phyloP scores from a whole-genome alignment of 352 stramenopile genomes.

The Globisporangium emineosum region DNA sequence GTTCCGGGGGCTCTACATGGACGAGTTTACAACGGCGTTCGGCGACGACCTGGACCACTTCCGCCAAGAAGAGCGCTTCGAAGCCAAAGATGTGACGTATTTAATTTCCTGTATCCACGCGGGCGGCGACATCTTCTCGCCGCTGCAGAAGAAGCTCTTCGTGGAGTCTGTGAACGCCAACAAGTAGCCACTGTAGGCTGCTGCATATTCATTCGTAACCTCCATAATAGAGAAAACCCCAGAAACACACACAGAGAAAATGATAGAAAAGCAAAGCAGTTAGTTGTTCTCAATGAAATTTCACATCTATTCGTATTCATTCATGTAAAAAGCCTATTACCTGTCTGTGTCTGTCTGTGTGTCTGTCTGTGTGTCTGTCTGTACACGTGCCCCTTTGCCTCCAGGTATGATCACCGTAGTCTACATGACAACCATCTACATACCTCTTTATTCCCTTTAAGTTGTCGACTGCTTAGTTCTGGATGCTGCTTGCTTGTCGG shows the following conservation, averaged over 20 bases:
- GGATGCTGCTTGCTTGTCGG: neutral
- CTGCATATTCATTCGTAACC: neutral
- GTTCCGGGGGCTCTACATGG: conserved; percentile 82
- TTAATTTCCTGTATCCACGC: conserved; percentile 88
- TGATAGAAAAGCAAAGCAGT: conserved; percentile 9
- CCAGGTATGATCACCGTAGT: neutral
- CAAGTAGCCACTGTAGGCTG: neutral
- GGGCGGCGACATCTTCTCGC: conserved; percentile 75
- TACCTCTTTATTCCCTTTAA: conserved; percentile 2
- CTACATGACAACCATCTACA: conserved; percentile 1
- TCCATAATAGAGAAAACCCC: neutral
- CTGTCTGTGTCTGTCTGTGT: neutral
- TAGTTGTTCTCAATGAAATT: conserved; percentile 9
- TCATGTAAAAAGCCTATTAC: conserved; percentile 8
- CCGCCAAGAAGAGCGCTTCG: conserved; percentile 82
- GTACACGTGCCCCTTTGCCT: neutral
- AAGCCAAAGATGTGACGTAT: conserved; percentile 85
- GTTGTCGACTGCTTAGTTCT: neutral
- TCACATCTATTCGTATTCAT: conserved; percentile 14
- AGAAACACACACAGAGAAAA: neutral
- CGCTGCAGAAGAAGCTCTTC: conserved; percentile 82
- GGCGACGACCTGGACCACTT: conserved; percentile 83
- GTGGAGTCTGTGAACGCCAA: conserved; percentile 47
- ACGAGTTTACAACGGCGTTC: conserved; percentile 82
- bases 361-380: neutral